phyloP scores from a whole-genome alignment of 2,329 filamentous ascomycete species.

The Macroventuria anomochaeta region DNA sequence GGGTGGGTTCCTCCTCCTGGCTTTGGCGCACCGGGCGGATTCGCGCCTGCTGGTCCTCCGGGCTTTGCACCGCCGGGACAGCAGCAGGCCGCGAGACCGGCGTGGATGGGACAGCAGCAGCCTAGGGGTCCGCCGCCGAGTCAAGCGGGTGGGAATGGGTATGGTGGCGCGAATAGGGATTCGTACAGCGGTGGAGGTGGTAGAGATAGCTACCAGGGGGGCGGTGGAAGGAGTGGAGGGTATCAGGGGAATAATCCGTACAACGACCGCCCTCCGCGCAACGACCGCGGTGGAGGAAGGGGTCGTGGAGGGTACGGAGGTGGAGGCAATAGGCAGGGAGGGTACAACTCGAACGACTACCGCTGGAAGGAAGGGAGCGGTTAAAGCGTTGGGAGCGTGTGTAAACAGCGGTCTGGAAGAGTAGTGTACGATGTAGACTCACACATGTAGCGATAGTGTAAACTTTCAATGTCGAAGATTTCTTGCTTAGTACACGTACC shows the following conservation, averaged over 20 bases:
- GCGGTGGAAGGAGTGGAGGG: conserved; percentile 28
- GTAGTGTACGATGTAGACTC: no score
- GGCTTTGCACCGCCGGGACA: conserved; percentile 25
- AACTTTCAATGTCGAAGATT: no score
- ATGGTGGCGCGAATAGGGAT: conserved; percentile 25
- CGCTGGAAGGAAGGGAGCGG: no score
- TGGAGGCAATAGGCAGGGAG: conserved; percentile 19
- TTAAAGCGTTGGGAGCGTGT: no score
- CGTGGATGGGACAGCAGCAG: conserved; percentile 30
- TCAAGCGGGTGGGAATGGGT: conserved; percentile 20
- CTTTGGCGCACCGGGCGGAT: conserved; percentile 10
- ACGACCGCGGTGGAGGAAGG: conserved; percentile 27
- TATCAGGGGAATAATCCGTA: conserved; percentile 32
- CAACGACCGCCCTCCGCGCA: conserved; percentile 26
- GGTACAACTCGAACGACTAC: neutral
- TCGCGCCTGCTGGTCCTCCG: conserved; percentile 20
- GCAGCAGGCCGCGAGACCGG: conserved; percentile 25
- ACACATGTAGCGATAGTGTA: no score
- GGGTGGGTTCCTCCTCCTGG: conserved; percentile 40
- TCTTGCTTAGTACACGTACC: no score
- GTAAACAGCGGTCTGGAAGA: no score
- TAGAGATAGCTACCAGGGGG: conserved; percentile 29
- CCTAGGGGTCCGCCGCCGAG: conserved; percentile 30
- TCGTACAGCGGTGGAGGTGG: conserved; percentile 22
- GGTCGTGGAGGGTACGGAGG: conserved; percentile 41